Evolutionary conservation across 164 flowering plant species (phyloP).

Genomic region (Vitis cinerea): DNA sequence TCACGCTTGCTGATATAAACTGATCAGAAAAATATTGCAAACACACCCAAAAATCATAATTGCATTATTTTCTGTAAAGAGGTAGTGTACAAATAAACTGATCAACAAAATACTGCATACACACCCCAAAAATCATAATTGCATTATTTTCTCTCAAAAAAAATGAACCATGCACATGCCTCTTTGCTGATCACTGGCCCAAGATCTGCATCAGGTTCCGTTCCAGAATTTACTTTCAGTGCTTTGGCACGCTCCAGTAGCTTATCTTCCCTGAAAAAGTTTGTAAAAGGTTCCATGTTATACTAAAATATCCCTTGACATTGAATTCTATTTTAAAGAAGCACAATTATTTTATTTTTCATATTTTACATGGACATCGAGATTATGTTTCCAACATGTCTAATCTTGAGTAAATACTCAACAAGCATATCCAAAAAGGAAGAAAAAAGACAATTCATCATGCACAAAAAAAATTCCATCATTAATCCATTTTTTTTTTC

Average conservation of each 20-base stretch:
- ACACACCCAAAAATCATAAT: too few relatives aligned
- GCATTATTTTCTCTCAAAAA: too few relatives aligned
- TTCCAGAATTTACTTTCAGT: slow-evolving; percentile 81
- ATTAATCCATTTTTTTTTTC: neutral
- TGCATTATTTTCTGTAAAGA: too few relatives aligned
- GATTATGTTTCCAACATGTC: neutral
- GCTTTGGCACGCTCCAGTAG: slow-evolving; percentile 72
- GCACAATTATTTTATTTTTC: neutral
- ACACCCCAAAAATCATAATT: too few relatives aligned
- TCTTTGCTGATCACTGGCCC: slow-evolving; percentile 97
- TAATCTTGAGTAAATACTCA: neutral
- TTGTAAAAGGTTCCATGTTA: neutral
- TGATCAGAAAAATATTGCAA: too few relatives aligned
- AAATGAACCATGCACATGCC: slow-evolving; percentile 32
- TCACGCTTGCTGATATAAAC: too few relatives aligned
- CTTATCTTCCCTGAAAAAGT: slow-evolving; percentile 66
- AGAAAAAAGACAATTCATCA: neutral
- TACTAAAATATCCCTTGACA: neutral
- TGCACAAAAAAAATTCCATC: neutral
- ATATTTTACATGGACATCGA: neutral
- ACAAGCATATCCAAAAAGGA: neutral
- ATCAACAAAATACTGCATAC: too few relatives aligned
- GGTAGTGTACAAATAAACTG: too few relatives aligned
- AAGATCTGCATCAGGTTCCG: slow-evolving; percentile 83
- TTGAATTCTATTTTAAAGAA: neutral